Conservation (phyloP, 2,329 filamentous ascomycete species). For the Gnomoniopsis sp. region DNA sequence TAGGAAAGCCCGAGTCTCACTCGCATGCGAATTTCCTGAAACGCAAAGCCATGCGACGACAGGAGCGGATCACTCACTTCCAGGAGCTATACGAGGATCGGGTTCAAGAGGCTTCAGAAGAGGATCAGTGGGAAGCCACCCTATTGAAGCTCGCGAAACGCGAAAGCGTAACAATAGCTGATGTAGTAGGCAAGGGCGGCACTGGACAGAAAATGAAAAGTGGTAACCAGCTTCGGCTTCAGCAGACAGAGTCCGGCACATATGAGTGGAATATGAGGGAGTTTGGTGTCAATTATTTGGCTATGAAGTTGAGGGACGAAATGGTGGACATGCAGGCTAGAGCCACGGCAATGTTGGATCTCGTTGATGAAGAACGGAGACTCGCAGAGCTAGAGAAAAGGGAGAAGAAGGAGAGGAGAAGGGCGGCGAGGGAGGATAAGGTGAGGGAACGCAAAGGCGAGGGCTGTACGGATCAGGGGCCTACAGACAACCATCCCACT, state of each 20-base stretch:
- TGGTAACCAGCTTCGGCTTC: constrained; percentile 8
- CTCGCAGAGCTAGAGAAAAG: constrained; percentile 29
- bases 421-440: constrained; percentile 13
- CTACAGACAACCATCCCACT: too few relatives aligned
- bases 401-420: constrained; percentile 24
- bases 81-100: constrained; percentile 37
- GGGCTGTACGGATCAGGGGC: not conserved
- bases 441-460: constrained; percentile 8
- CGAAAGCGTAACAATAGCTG: constrained; percentile 20
- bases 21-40: constrained; percentile 56
- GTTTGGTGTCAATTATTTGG: constrained; percentile 22
- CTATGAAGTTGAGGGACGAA: constrained; percentile 27
- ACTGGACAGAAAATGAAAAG: constrained; percentile 7
- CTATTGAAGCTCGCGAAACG: constrained; percentile 36
- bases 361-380: constrained; percentile 37
- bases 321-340: constrained; percentile 39
- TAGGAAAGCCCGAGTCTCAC: constrained; percentile 61
- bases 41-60: constrained; percentile 44
- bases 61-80: constrained; percentile 35
- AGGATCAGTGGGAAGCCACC: constrained; percentile 48
- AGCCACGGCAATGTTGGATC: constrained; percentile 35
- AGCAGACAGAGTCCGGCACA: constrained; percentile 22
- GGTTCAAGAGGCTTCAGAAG: constrained; percentile 28
- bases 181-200: constrained; percentile 32
- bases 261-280: constrained; percentile 27